Evolutionary conservation across 768 basidiomycete species (phyloP), one percentile per base, ranked within the genome.

Genomic region (Leccinum ochraceum): DNA sequence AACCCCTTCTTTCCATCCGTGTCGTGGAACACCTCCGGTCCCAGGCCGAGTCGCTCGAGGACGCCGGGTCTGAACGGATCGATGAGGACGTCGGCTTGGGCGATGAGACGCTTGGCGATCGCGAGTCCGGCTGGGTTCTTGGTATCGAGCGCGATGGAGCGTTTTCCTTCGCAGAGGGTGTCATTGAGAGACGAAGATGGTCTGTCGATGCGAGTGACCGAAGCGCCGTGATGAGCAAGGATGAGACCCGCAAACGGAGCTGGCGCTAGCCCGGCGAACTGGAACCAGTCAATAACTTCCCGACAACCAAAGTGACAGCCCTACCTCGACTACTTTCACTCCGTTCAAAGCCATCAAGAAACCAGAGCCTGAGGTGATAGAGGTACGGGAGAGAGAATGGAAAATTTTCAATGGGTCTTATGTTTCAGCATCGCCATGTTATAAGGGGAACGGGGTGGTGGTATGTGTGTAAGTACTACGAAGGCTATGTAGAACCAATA

Each of bases 61-160:
- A 93, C 90, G 1, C 92, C 92, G 54, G 92, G 90, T 52, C 92
- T 79, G 71, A 89, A 94, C 1, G 92, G 86, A 69, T 94, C 92
- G 66, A 94, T 90, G 50, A 94, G 76, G 16, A 94, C 81, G 71
- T 94, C 92, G n/a, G 90, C 88, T 37, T 79, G 72, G 30, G 77
- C 70, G 24, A 93, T 82, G 60, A 94, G 77, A 50, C 77, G 81
- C 69, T 80, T 80, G 58, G 88, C 68, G 20, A 86, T 69, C 20
- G 80, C 80, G 48, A 82, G 71, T 34, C 92, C 92, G 30, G 78
- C 79, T 10, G 78, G 71, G 8, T 78, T 70, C 76, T 93, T 94
- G 17, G 85, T 79, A 66, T 90, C 83, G 58, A 94, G 76, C 16
- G 82, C 78, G 56, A 92, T 78, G n/a, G 91, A 91, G 7, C 87